Evolutionary conservation across 169 alveolate species (phyloP).

Genomic region (Plasmodium chabaudi): DNA sequence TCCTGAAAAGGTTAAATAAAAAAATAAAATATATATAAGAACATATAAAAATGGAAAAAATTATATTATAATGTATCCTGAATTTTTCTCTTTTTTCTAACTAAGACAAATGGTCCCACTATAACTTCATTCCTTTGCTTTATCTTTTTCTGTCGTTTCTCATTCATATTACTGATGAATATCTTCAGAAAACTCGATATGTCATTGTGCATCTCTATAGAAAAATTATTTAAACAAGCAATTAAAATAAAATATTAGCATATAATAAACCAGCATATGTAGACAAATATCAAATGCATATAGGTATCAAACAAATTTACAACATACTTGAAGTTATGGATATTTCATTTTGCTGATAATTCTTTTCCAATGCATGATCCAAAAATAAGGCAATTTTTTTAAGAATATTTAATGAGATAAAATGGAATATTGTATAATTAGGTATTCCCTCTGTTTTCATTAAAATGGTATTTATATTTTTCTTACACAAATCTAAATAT

Average conservation of each 20-base stretch:
- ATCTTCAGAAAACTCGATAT: slow-evolving; percentile 13
- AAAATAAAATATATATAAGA: slow-evolving; percentile 13
- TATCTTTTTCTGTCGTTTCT: slow-evolving; percentile 1
- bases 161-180: background rate
- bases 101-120: slow-evolving; percentile 72
- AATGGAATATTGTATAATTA: background rate
- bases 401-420: slow-evolving; percentile 20
- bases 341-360: slow-evolving; percentile 41
- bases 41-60: background rate
- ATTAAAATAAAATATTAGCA: background rate
- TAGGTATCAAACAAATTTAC: background rate
- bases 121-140: slow-evolving; percentile 28
- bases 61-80: background rate
- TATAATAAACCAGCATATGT: background rate
- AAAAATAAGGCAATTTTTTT: slow-evolving; percentile 22
- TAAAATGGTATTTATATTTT: background rate
- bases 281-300: background rate
- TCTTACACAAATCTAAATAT: background rate
- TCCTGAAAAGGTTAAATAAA: background rate
- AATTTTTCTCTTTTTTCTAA: slow-evolving; percentile 3
- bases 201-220: slow-evolving; percentile 41
- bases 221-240: background rate
- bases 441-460: background rate
- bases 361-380: slow-evolving; percentile 11
- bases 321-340: slow-evolving; percentile 36